These are phyloP conservation scores for Globisporangium canariense DNA, from an alignment of 352 stramenopile genomes.

Conservation along the genomic window DNA sequence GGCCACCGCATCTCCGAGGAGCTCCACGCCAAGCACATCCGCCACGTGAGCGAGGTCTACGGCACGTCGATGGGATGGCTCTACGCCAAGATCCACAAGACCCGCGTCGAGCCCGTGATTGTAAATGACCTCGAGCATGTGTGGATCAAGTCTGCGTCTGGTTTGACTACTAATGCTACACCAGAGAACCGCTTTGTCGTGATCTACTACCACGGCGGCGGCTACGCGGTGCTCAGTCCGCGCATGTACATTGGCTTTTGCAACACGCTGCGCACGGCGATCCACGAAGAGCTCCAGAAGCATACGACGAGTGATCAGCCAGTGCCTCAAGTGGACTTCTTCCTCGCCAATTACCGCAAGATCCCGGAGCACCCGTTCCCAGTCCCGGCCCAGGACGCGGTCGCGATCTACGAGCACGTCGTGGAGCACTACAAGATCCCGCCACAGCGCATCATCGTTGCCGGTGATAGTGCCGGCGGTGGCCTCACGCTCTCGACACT, in stretches of 20 bases:
- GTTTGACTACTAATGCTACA: not conserved
- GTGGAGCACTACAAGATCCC: conserved; percentile 24
- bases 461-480: conserved; percentile 45
- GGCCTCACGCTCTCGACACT: conserved; percentile 44
- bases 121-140: conserved; percentile 37
- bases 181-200: conserved; percentile 10
- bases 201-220: conserved; percentile 37
- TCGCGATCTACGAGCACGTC: conserved; percentile 42
- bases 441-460: conserved; percentile 37
- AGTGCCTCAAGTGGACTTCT: conserved; percentile 26
- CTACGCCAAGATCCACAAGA: conserved; percentile 19
- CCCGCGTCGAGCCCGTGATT: conserved; percentile 22
- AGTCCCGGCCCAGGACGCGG: conserved; percentile 27
- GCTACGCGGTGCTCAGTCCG: conserved; percentile 38
- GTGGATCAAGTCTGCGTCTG: conserved; percentile 18
- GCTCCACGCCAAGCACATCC: conserved; percentile 20
- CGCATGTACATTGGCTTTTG: conserved; percentile 39
- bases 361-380: conserved; percentile 38
- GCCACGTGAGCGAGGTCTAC: conserved; percentile 20
- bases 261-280: conserved; percentile 21
- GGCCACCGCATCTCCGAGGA: conserved; percentile 23
- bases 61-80: conserved; percentile 26
- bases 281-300: conserved; percentile 20
- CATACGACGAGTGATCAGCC: not conserved
- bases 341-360: conserved; percentile 57